Base-by-base conservation (phyloP, 2,329 filamentous ascomycete species). In the Sporothrix pseudoabietina region DNA sequence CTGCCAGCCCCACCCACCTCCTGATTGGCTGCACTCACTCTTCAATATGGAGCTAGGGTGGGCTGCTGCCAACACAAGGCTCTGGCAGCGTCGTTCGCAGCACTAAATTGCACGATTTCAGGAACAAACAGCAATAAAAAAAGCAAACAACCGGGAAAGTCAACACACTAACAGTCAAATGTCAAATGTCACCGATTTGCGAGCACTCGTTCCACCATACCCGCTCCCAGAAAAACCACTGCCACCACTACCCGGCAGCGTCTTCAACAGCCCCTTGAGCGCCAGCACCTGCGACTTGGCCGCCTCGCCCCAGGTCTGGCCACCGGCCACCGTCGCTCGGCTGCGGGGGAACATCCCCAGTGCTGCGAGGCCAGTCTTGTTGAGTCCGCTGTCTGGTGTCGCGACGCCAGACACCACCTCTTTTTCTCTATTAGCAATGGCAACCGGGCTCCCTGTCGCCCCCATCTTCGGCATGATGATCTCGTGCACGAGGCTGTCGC, bases 241-340 rank as follows among this genome's bases (percentile, higher is more conserved):
- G 9, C 19, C 35, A 3, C n/a, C 61, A 26, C 44, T 35, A 1
- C n/a, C 35, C 12, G 74, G 74, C 44, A 77, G 57, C 63, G 75
- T 76, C 59, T 71, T 70, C 3, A 73, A 52, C 54, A 77, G 57
- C 0, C 70, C 72, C 14, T 73, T 55, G 55, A 77, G 61, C 49
- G 73, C 72, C 57, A 74, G 71, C 71, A 77, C 68, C 71, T 76
- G 74, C 54, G 68, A 52, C 32, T 72, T 75, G 4, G 75, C 76
- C 55, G 74, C 52, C 35, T 76, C 74, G 44, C 73, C 76, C 76
- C 76, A 77, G 4, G 76, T 76, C 22, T 72, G n/a, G 1, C 73
- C 71, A 19, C 35, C 32, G 1, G 69, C 73, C 52, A 74, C 41
- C 16, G 54, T 35, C n/a, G 61, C 71, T 4, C 74, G 75, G 71